Evolutionary conservation across 2,329 filamentous ascomycete genomes (phyloP).

Genomic region (Ceratocystis diversiconidia): DNA sequence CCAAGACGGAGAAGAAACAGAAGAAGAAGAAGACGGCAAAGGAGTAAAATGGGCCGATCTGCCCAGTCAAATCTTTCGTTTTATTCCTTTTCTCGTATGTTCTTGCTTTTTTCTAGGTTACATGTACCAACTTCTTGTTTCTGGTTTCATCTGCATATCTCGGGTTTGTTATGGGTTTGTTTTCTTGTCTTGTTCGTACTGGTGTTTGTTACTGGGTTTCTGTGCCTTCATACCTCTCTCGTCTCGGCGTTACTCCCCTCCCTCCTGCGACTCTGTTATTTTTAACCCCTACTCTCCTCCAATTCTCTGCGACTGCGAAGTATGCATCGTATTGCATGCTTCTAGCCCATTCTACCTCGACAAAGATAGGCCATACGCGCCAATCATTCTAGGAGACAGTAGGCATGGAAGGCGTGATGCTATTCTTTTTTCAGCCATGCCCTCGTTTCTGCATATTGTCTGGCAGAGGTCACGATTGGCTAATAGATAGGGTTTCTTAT

Average conservation of each 20-base stretch:
- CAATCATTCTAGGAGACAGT: constrained; percentile 1
- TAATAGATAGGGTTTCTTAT: constrained; percentile 20
- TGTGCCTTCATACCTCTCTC: constrained; percentile 7
- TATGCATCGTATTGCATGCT: neutral
- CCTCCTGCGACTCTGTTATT: neutral
- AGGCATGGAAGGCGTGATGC: constrained; percentile 10
- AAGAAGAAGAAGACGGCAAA: constrained; percentile 32
- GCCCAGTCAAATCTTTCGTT: neutral
- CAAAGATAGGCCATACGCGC: neutral
- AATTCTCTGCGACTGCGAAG: neutral
- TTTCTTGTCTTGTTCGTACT: constrained; percentile 12
- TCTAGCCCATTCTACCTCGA: neutral
- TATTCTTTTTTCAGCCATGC: constrained; percentile 8
- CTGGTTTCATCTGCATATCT: constrained; percentile 18
- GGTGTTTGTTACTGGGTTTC: constrained; percentile 6
- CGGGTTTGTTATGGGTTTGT: constrained; percentile 16
- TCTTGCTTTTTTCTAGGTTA: constrained; percentile 12
- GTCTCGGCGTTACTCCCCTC: neutral
- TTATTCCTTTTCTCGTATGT: constrained; percentile 13
- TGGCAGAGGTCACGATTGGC: constrained; percentile 2
- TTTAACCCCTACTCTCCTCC: neutral
- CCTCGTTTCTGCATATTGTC: constrained; percentile 6
- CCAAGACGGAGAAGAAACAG: constrained; percentile 46
- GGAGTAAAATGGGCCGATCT: constrained; percentile 12
- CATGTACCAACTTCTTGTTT: constrained; percentile 16